These are phyloP conservation scores for Xylaria curta DNA, from an alignment of 495 filamentous ascomycete species.

Conservation along the genomic window DNA sequence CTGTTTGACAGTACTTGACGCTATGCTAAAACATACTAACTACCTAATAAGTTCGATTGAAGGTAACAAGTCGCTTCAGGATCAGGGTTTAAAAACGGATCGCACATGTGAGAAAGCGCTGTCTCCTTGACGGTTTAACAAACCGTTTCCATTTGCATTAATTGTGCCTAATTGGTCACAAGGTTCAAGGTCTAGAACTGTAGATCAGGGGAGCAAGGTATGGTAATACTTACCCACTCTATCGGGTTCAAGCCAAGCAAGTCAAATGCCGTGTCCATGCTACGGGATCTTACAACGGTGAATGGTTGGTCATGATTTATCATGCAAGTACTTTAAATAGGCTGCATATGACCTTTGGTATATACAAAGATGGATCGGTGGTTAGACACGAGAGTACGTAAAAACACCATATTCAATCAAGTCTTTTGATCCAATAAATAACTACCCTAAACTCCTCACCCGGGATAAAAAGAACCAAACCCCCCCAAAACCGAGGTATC, in stretches of 20 bases:
- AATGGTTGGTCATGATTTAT: conserved; percentile 6
- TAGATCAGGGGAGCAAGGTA: too few relatives aligned
- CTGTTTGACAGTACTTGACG: too few relatives aligned
- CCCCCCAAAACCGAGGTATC: neutral
- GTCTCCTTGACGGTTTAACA: too few relatives aligned
- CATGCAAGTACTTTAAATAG: conserved; percentile 6
- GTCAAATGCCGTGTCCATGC: neutral
- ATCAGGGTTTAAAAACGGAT: too few relatives aligned
- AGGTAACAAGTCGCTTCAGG: too few relatives aligned
- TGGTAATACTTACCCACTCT: too few relatives aligned
- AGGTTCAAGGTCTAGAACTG: too few relatives aligned
- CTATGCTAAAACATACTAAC: too few relatives aligned
- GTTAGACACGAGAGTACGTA: neutral
- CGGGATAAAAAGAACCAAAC: neutral
- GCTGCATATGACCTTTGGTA: neutral
- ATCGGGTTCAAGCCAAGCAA: neutral
- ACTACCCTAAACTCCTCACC: conserved; percentile 15
- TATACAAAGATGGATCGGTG: conserved; percentile 1
- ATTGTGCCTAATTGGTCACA: too few relatives aligned
- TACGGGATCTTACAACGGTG: neutral
- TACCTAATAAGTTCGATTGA: too few relatives aligned
- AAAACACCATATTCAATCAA: conserved; percentile 8
- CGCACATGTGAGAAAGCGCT: too few relatives aligned
- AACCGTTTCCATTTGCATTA: too few relatives aligned
- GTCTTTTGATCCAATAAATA: conserved; percentile 1